Percentiles rank a stretch among this genome's conserved stretches.
phyloP scores from a whole-genome alignment of 148 eudicot genomes.

The Camellia lanceoleosa region DNA sequence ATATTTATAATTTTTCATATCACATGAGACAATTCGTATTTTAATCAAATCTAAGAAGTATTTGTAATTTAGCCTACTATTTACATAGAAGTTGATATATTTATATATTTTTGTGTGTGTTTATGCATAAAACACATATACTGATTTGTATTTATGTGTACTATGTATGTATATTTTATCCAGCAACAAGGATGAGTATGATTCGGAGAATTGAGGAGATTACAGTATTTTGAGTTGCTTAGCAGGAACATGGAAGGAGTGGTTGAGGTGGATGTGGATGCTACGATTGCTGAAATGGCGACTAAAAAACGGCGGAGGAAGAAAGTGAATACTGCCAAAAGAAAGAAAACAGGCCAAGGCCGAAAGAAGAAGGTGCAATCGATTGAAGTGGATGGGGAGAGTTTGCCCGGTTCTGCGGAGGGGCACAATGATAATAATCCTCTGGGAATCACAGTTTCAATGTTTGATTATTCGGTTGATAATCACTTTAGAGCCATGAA shows the following conservation, averaged over 20 bases:
- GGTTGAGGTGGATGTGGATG: not conserved
- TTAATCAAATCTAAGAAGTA: too few relatives aligned
- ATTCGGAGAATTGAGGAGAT: not conserved
- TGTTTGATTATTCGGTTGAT: constrained; percentile 52
- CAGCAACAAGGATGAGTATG: not conserved
- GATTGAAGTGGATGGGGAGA: constrained; percentile 5
- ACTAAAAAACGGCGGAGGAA: constrained; percentile 11
- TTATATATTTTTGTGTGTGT: too few relatives aligned
- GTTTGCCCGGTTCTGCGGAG: constrained; percentile 11
- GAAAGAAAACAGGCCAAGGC: not conserved
- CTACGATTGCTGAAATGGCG: not conserved
- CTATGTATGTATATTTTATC: not conserved
- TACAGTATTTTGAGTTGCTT: not conserved
- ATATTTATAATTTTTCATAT: too few relatives aligned
- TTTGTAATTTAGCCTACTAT: too few relatives aligned
- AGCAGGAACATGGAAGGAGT: constrained; percentile 18
- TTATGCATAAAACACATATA: too few relatives aligned
- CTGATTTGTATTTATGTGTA: too few relatives aligned
- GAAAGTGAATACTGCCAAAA: constrained; percentile 6
- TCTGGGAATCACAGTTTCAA: constrained; percentile 34
- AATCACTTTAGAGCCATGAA: constrained; percentile 56
- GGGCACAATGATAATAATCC: constrained; percentile 11
- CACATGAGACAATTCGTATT: too few relatives aligned
- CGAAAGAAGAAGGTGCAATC: constrained; percentile 11
- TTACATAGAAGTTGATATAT: too few relatives aligned